Conservation (phyloP, 768 basidiomycete genomes). For the Pisolithus albus region DNA sequence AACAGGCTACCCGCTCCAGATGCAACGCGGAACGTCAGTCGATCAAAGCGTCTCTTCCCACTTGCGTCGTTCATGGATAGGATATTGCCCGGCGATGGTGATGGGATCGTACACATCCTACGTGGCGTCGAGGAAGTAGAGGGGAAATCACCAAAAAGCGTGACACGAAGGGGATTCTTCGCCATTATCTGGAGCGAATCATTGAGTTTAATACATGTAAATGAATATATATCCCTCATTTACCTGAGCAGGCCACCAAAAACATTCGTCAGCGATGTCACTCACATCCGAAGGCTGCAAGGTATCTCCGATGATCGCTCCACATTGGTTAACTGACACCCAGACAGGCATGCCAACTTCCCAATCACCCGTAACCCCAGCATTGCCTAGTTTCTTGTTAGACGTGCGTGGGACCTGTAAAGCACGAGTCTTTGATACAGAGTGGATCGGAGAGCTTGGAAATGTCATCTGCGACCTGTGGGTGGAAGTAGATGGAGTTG, state of each 20-base stretch:
- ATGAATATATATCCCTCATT: conserved; percentile 11
- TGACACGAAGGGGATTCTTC: conserved; percentile 22
- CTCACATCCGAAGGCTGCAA: conserved; percentile 18
- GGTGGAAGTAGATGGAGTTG: conserved; percentile 4
- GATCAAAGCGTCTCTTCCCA: conserved; percentile 38
- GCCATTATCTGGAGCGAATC: conserved; percentile 16
- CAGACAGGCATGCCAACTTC: conserved; percentile 40
- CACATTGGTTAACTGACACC: conserved; percentile 43
- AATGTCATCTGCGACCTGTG: conserved; percentile 11
- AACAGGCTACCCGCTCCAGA: conserved; percentile 2
- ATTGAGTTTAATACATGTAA: conserved; percentile 3
- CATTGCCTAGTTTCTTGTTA: conserved; percentile 14
- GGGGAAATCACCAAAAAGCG: conserved; percentile 26
- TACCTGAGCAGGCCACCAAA: conserved; percentile 76
- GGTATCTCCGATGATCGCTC: conserved; percentile 27
- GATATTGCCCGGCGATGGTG: conserved; percentile 36
- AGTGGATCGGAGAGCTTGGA: background rate
- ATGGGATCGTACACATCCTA: conserved; percentile 20
- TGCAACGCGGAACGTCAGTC: conserved; percentile 27
- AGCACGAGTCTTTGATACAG: conserved; percentile 7
- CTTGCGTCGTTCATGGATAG: conserved; percentile 30
- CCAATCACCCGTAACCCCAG: conserved; percentile 9
- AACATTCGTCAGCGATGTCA: conserved; percentile 12
- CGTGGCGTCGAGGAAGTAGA: conserved; percentile 20
- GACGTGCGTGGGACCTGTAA: conserved; percentile 19